phyloP scores from a whole-genome alignment of 768 basidiomycete genomes.

The Hypholoma fasciculare region DNA sequence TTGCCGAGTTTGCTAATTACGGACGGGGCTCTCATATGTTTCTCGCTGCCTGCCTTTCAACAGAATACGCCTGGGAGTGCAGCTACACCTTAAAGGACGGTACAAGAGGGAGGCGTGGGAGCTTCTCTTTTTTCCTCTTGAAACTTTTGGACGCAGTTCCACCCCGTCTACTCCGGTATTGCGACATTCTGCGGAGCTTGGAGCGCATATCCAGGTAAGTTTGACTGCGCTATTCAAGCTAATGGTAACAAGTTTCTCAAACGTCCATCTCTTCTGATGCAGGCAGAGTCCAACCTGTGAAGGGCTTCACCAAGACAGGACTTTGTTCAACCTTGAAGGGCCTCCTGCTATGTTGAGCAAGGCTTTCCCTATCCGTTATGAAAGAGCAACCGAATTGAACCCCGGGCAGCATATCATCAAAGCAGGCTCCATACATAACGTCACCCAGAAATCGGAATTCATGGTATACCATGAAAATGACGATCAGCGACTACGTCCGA shows the following conservation, averaged over 20 bases:
- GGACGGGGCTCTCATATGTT: background rate
- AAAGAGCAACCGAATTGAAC: background rate
- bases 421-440: background rate
- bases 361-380: background rate
- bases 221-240: background rate
- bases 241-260: background rate
- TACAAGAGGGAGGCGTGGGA: background rate
- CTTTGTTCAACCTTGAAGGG: background rate
- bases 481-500: too few relatives aligned
- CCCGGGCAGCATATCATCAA: background rate
- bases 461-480: background rate
- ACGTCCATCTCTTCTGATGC: background rate
- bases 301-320: constrained; percentile 6
- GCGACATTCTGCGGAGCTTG: constrained; percentile 2
- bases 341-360: background rate
- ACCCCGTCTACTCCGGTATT: constrained; percentile 8
- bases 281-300: constrained; percentile 15
- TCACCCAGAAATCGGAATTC: background rate
- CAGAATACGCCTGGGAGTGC: background rate
- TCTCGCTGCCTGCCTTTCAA: background rate
- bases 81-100: background rate
- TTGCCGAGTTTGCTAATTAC: background rate
- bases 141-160: background rate
- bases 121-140: background rate
- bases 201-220: constrained; percentile 2